A percentile compares a stretch with the other conserved stretches of the same genome.
Conservation (phyloP, 192 early-diverging fungal genomes). For the Coemansia sp. region DNA sequence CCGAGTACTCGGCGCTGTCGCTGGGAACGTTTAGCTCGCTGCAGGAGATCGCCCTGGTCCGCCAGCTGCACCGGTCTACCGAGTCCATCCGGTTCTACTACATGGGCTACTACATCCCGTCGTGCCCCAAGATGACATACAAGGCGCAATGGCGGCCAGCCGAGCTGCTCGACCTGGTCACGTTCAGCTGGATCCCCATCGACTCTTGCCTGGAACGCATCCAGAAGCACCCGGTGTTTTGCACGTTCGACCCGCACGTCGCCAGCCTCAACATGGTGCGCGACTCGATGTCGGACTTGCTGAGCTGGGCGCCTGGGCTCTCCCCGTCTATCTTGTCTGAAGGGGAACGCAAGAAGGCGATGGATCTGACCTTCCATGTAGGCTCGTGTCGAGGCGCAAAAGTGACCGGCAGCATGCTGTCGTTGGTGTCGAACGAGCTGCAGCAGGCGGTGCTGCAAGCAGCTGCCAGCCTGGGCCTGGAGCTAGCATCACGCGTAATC, state of each 20-base stretch:
- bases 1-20: conserved; percentile 69
- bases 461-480: conserved; percentile 21
- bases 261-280: conserved; percentile 17
- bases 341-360: conserved; percentile 1
- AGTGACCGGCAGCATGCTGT: conserved; percentile 4
- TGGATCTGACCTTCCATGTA: conserved; percentile 4
- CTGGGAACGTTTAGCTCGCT: conserved; percentile 86
- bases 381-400: neutral
- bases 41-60: conserved; percentile 71
- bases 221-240: conserved; percentile 26
- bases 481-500: conserved; percentile 7
- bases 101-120: conserved; percentile 93
- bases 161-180: conserved; percentile 71
- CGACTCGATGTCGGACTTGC: conserved; percentile 1
- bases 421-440: conserved; percentile 3
- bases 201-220: conserved; percentile 43
- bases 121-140: conserved; percentile 91
- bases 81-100: conserved; percentile 77
- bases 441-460: conserved; percentile 20
- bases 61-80: conserved; percentile 45
- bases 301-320: conserved; percentile 14
- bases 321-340: conserved; percentile 4
- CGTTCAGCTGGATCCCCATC: conserved; percentile 45
- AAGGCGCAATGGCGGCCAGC: conserved; percentile 87
- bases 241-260: conserved; percentile 33